Evolutionary conservation across 345 rosid species (phyloP), one percentile per base, ranked within the genome.

Genomic region (Excoecaria agallocha): DNA sequence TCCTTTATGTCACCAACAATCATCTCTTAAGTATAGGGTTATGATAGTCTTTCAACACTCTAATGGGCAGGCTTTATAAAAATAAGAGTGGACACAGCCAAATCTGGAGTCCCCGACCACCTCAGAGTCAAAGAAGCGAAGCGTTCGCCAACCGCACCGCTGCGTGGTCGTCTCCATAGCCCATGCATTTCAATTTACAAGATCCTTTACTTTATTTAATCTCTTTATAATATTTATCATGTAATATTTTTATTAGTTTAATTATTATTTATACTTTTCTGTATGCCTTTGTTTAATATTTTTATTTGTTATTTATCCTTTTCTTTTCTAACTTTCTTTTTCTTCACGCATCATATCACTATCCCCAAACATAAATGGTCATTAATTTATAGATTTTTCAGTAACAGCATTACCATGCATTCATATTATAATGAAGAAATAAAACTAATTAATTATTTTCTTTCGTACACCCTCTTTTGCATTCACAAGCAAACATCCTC

Each of bases 111-210:
- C 38, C 63, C 70, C 77, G 70, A 65, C 64, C 70, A 17, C 24
- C 51, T 13, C 2, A 72, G 68, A 75, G 87, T 88, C 90, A 83
- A 87, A 85, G 83, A 70, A 80, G 89, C 94, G 95, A 82, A 73
- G 70, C 87, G 89, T 85, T 84, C 89, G 97, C 83, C 94, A 89
- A 83, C 91, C 85, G 91, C 79, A 87, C 90, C 85, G 91, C 79
- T 86, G 81, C 94, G 90, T 89, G 84, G 89, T 84, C 87, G 86
- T 86, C 87, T 77, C 89, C 70, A 60, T 51, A 64, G 87, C 81
- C 81, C 81, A 74, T 80, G 87, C 89, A 62, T 85, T 86, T 38
- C 93, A 81, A 86, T 83, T 92, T 87, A 87, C 93, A 74, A 91
- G 86, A 83, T 55, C 20, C 19, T 56, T 51, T 52, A 59, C 20